Base-by-base conservation (phyloP, 2,329 filamentous ascomycete species). In the Dactylonectria macrodidyma region DNA sequence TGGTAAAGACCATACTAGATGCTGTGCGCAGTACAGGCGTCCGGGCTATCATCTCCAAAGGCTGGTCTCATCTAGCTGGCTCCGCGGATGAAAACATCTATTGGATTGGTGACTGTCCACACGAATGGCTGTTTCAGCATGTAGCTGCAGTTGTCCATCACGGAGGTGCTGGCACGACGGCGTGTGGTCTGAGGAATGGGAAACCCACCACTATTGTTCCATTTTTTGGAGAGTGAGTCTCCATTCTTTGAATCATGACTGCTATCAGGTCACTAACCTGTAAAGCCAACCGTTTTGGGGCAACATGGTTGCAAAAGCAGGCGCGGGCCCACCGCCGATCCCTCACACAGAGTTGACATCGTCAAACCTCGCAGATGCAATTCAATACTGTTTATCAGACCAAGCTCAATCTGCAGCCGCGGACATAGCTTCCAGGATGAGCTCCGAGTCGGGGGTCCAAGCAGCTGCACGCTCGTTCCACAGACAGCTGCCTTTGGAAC, bases 111-210 rank as follows among this genome's bases (percentile, higher is more conserved):
- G 92, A 93, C 69, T 91, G 87, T 0, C 92, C 91, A 0, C 92
- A 93, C 73, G 94, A 97, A 80, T 97, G 94, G 94, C 82, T 97
- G 0, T 97, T 97, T 80, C 86, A 93, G 70, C 90, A 87, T 33
- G 93, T 96, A 1, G 91, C 92, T 1, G 91, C 89, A 44, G 93
- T 97, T 1, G 92, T 95, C 7, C 94, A 97, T 76, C 94, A 97
- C 71, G 94, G 94, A 14, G 94, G 94, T 61, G 94, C 94, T 5
- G 94, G 94, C 19, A 97, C 94, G 2, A 96, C 93, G 1, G 93
- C 94, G 1, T 92, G 93, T 0, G 94, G 94, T 10, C 92, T 97
- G 62, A 87, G 90, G 16, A 88, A 90, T 1, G 93, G 93, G 19
- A 89, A 90, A 59, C 93, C 94, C 2, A 96, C 94, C 0, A 88